phyloP scores from a whole-genome alignment of 2,329 filamentous ascomycete species.

The Pyrenophora teres region DNA sequence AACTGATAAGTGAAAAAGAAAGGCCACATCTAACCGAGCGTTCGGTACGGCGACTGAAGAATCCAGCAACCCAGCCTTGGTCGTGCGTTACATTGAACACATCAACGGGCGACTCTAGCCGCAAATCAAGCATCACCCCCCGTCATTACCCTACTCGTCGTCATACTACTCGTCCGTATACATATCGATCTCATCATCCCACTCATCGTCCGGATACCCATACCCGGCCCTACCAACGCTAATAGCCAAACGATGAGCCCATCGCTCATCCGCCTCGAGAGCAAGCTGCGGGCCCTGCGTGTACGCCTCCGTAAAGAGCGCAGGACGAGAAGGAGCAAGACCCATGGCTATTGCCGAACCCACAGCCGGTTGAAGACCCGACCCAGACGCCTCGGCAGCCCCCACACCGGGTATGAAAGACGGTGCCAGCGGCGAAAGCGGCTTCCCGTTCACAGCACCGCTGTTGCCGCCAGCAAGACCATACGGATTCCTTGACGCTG shows the following conservation, averaged over 20 bases:
- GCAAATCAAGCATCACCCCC: too few relatives aligned
- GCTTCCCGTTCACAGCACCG: too few relatives aligned
- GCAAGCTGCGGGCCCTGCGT: neutral
- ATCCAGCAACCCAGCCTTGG: too few relatives aligned
- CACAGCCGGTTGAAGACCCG: neutral
- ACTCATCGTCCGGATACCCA: neutral
- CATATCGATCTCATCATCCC: neutral
- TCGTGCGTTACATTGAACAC: too few relatives aligned
- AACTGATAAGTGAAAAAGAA: too few relatives aligned
- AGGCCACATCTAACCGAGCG: too few relatives aligned
- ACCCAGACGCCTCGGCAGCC: neutral
- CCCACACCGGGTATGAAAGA: neutral
- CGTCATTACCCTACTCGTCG: neutral
- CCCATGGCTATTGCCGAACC: constrained; percentile 1
- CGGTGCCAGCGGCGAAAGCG: neutral
- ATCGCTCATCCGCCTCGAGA: neutral
- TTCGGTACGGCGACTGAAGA: too few relatives aligned
- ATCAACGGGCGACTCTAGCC: too few relatives aligned
- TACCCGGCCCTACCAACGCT: neutral
- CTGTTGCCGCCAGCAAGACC: constrained; percentile 1
- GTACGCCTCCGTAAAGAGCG: constrained; percentile 4
- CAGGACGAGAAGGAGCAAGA: neutral
- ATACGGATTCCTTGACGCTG: constrained; percentile 9
- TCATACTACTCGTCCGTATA: too few relatives aligned
- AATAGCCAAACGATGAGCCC: too few relatives aligned